These are phyloP conservation scores for Lanzia echinophila DNA, from an alignment of 2,329 filamentous ascomycete genomes.

Conservation along the genomic window DNA sequence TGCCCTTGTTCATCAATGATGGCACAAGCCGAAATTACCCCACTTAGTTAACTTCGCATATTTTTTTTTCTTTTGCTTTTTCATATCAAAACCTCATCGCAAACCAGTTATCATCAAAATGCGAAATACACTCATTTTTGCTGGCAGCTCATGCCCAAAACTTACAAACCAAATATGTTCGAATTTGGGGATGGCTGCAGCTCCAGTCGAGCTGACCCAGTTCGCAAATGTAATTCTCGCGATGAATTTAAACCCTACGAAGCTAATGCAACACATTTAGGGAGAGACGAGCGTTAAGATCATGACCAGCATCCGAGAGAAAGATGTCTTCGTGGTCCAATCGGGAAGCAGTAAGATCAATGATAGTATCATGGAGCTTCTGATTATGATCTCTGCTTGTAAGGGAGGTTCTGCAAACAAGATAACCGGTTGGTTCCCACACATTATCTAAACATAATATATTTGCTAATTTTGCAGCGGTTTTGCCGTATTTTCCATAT, in stretches of 20 bases:
- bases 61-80: conserved; percentile 8
- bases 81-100: conserved; percentile 5
- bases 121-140: conserved; percentile 62
- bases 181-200: conserved; percentile 59
- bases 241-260: conserved; percentile 16
- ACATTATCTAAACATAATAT: neutral
- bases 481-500: conserved; percentile 96
- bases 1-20: neutral
- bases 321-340: conserved; percentile 98
- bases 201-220: conserved; percentile 59
- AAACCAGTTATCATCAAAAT: conserved; percentile 32
- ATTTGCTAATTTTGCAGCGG: conserved; percentile 47
- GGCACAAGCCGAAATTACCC: neutral
- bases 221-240: conserved; percentile 56
- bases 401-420: conserved; percentile 96
- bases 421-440: conserved; percentile 70
- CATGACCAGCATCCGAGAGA: conserved; percentile 77
- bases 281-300: conserved; percentile 66
- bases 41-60: neutral
- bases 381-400: conserved; percentile 98
- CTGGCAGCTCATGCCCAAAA: conserved; percentile 59
- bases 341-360: conserved; percentile 95
- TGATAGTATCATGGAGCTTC: conserved; percentile 96
- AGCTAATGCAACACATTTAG: conserved; percentile 35
- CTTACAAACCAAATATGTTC: conserved; percentile 61